These are phyloP conservation scores for Pythium dissimile DNA, from an alignment of 352 stramenopile species.

Conservation along the genomic window DNA sequence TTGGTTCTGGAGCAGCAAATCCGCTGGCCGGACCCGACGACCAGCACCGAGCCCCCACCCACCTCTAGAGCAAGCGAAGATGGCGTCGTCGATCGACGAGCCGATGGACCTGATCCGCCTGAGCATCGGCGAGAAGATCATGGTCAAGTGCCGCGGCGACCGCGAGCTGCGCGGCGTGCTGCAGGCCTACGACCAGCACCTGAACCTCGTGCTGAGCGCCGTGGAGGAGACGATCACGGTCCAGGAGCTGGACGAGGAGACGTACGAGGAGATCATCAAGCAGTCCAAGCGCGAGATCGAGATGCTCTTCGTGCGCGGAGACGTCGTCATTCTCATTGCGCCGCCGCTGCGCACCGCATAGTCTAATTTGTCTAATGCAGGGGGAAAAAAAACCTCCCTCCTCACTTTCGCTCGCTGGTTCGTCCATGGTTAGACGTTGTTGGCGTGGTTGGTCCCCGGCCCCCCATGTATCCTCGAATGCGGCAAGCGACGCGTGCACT, in stretches of 20 bases:
- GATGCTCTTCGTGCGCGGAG: conserved; percentile 99
- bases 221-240: conserved; percentile 98
- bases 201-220: conserved; percentile 98
- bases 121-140: conserved; percentile 98
- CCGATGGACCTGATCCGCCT: conserved; percentile 98
- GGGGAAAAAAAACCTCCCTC: conserved; percentile 27
- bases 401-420: too few species aligned
- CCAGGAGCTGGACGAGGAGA: conserved; percentile 96
- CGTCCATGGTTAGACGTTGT: too few species aligned
- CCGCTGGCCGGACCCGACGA: background rate
- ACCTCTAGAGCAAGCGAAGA: conserved; percentile 18
- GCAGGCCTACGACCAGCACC: conserved; percentile 98
- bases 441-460: too few species aligned
- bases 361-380: background rate
- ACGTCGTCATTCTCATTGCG: conserved; percentile 98
- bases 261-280: conserved; percentile 97
- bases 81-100: conserved; percentile 91
- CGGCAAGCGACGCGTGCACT: conserved; percentile 36
- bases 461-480: background rate
- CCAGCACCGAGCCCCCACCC: too few species aligned
- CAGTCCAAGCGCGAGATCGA: conserved; percentile 94
- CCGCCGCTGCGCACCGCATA: conserved; percentile 93
- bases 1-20: too few species aligned
- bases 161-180: conserved; percentile 96
- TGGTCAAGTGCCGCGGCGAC: conserved; percentile 98